Evolutionary conservation across 2,329 filamentous ascomycete species (phyloP), one percentile per base, ranked within the genome.

Genomic region (Colletotrichum musae): DNA sequence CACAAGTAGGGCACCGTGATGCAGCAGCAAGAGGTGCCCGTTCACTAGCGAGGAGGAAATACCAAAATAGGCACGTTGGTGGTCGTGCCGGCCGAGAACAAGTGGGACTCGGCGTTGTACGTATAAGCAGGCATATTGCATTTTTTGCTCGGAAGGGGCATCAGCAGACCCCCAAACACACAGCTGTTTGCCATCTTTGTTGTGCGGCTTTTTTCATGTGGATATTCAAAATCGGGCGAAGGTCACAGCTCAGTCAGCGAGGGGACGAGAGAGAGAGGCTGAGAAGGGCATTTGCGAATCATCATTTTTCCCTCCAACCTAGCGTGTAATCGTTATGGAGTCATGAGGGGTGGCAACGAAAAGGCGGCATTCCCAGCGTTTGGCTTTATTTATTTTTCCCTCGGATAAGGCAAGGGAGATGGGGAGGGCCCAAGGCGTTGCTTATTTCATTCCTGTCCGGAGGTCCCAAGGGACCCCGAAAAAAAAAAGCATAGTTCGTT

Each of bases 11-110:
- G 53, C 26, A 68, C 68, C 18, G 56, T 50, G 10, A 32, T 56
- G 28, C 51, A 51, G 47, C 70, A 70, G 21, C 66, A 47, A 41
- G 67, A 73, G 57, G 72, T 74, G n/a, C 53, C 72, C 32, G 70
- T 71, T 45, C 72, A 73, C 54, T 73, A 70, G 57, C 15, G 24
- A 47, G 18, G 32, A 39, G 39, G 32, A 36, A n/a, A 47, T 54
- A 18, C 21, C 48, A 39, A 26, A 16, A 16, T 32, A n/a, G 26
- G 51, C 28, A 52, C 26, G 5, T 39, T 41, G 9, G 41, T 53
- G 18, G 24, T 41, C 43, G 51, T 13, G 39, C n/a, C 13, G 15
- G 53, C 39, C 43, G 50, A 58, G 62, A 41, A 58, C 51, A 68
- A 68, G 51, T 26, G 45, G 54, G 26, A 59, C 62, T 66, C 56